A percentile compares a stretch with the other conserved stretches of the same genome.
phyloP scores from a whole-genome alignment of 2,329 filamentous ascomycete genomes.

The Apiospora saccharicola region DNA sequence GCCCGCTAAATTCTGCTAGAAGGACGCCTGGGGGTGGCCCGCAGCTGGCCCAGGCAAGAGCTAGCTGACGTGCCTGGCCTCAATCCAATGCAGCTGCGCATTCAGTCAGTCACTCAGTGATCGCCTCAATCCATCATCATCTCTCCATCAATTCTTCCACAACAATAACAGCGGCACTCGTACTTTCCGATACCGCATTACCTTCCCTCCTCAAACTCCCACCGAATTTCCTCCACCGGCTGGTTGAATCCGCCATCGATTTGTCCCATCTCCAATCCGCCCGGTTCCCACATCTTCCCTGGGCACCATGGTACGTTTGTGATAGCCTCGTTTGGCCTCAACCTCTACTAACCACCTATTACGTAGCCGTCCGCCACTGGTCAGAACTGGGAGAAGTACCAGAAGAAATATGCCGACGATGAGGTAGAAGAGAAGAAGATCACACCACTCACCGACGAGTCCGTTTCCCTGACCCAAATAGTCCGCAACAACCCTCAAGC shows the following conservation, averaged over 20 bases:
- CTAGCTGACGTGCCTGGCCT: conserved; percentile 20
- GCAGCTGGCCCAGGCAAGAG: conserved; percentile 16
- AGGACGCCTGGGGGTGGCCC: not conserved
- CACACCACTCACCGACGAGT: conserved; percentile 95
- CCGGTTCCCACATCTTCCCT: conserved; percentile 16
- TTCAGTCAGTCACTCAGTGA: not conserved
- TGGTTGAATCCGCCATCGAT: conserved; percentile 5
- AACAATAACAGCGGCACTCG: not conserved
- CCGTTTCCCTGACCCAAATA: conserved; percentile 42
- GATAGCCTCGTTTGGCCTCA: conserved; percentile 23
- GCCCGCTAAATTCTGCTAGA: not conserved
- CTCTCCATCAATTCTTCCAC: not conserved
- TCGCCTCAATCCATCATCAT: conserved; percentile 18
- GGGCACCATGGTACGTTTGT: conserved; percentile 38
- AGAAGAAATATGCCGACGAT: conserved; percentile 96
- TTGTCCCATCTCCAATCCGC: conserved; percentile 17
- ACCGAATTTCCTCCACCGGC: not conserved
- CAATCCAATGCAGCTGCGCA: not conserved
- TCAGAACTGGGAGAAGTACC: conserved; percentile 97
- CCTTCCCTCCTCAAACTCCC: not conserved
- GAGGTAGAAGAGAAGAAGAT: conserved; percentile 99
- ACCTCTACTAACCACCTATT: conserved; percentile 33
- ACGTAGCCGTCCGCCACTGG: conserved; percentile 92
- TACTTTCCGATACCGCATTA: not conserved
- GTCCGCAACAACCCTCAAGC: conserved; percentile 27